Base-by-base conservation (phyloP, 2,329 filamentous ascomycete genomes). In the Alternaria sp. region DNA sequence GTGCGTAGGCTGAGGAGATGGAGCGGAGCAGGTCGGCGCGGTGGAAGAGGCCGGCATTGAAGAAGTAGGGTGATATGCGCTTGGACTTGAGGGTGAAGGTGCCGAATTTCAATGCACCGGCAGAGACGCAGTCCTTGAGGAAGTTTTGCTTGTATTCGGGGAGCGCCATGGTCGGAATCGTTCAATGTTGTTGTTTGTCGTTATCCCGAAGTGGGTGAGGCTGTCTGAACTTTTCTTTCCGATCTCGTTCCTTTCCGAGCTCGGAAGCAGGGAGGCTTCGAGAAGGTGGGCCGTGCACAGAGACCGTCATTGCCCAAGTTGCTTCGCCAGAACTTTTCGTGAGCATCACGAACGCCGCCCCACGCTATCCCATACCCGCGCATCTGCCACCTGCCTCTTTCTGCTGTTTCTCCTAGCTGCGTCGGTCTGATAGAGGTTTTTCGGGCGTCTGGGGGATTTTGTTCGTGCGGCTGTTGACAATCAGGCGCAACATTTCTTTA, bases 31-130 rank as follows among this genome's bases (percentile, higher is more conserved):
- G 88, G 66, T 90, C 87, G 21, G 91, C 91, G 56, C 90, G 90
- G 85, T 96, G 93, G 82, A 98, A 96, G 74, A 92, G 89, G 64
- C 94, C 94, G 50, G 94, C 94, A 82, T 97, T 97, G 89, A 98
- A 97, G 86, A 98, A 98, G 87, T 98, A 98, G 45, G 96, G 96
- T 12, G 94, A 97, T 74, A 79, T 86, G 75, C 95, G 92, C 82
- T 93, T 92, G 58, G 94, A 97, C 84, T 99, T 99, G 78, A 99
- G 89, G 73, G 91, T 92, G 83, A 93, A 96, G 78, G 87, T 89
- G 80, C 93, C 93, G 79, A 96, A 96, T 76, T 90, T 92, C 71
- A 96, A 88, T 73, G 92, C 89, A 67, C 87, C 87, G 73, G 89
- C 89, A 21, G 84, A 81, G 70, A 94, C 86, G 76, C 90, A 87